Evolutionary conservation across 345 rosid genomes (phyloP).

Genomic region (Schrenkiella parvula): DNA sequence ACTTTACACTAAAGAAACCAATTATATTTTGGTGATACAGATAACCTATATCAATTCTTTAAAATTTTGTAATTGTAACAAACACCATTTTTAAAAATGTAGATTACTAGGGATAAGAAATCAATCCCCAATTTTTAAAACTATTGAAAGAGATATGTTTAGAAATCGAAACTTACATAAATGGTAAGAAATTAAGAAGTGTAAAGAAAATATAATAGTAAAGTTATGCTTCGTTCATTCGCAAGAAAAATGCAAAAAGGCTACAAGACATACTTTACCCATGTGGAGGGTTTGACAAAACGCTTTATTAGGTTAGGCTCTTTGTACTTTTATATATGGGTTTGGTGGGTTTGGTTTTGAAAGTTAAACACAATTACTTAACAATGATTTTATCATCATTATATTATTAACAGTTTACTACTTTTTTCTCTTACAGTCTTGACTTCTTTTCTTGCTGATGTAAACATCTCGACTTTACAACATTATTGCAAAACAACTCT

Average conservation of each 20-base stretch:
- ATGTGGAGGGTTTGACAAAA: conserved; percentile 66
- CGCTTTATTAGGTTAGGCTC: conserved; percentile 33
- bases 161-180: neutral
- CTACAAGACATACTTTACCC: conserved; percentile 39
- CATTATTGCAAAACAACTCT: conserved; percentile 19
- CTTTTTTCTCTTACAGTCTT: neutral
- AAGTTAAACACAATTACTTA: conserved; percentile 25
- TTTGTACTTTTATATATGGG: conserved; percentile 43
- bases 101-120: neutral
- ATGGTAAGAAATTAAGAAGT: neutral
- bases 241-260: conserved; percentile 19
- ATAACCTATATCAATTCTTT: too few relatives aligned
- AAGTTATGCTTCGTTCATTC: neutral
- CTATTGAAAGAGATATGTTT: neutral
- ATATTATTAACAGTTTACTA: conserved; percentile 3
- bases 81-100: neutral
- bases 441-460: conserved; percentile 19
- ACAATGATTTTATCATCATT: conserved; percentile 29
- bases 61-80: too few relatives aligned
- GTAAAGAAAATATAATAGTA: neutral
- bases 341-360: conserved; percentile 51
- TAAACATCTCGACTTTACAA: conserved; percentile 15
- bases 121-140: neutral
- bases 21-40: neutral
- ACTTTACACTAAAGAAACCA: neutral